Evolutionary conservation across 2,329 filamentous ascomycete species (phyloP).

Genomic region (Tolypocladium ovalisporum): DNA sequence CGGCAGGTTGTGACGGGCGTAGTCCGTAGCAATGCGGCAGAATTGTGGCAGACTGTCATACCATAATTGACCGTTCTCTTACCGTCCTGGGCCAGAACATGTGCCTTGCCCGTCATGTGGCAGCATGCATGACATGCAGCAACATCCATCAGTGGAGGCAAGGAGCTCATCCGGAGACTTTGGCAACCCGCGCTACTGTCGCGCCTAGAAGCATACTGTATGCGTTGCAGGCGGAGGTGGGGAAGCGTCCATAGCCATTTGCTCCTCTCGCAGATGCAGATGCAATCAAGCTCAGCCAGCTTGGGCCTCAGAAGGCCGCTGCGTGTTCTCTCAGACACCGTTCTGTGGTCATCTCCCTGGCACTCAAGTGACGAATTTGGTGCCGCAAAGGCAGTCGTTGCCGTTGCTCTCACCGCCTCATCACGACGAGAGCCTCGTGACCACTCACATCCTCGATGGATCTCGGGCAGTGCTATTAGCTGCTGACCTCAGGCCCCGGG

Average conservation of each 20-base stretch:
- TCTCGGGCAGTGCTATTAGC: background rate
- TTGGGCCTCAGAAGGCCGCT: background rate
- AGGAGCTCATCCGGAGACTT: background rate
- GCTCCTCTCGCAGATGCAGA: background rate
- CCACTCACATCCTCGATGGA: background rate
- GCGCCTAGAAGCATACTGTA: constrained; percentile 2
- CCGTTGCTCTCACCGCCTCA: background rate
- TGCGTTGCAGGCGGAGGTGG: background rate
- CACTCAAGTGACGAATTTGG: background rate
- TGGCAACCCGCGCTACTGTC: constrained; percentile 5
- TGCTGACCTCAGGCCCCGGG: background rate
- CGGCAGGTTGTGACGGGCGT: background rate
- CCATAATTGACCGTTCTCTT: background rate
- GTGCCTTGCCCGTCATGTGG: constrained; percentile 4
- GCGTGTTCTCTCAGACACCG: background rate
- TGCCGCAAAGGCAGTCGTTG: background rate
- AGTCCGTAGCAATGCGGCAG: background rate
- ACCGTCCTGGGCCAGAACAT: background rate
- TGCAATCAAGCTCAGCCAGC: background rate
- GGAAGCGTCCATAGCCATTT: constrained; percentile 2
- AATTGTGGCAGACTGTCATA: background rate
- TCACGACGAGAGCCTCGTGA: background rate
- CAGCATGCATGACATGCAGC: constrained; percentile 12
- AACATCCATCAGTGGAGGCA: constrained; percentile 1
- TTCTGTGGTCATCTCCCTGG: background rate